Evolutionary conservation across 2,329 filamentous ascomycete species (phyloP).

Genomic region (Atkinsonella texensis): DNA sequence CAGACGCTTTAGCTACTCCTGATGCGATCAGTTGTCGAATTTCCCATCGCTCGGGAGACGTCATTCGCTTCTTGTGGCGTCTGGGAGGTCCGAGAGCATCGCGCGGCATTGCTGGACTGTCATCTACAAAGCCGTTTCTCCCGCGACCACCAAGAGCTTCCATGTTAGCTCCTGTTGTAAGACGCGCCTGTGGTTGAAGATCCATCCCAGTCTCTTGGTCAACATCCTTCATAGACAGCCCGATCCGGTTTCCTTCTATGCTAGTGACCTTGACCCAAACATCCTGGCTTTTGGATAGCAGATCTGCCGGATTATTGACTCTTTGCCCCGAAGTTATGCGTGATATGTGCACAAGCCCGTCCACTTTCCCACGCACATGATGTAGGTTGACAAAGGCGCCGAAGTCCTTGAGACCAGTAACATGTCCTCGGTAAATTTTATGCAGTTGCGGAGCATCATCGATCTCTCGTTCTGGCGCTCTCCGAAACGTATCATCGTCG

Average conservation of each 20-base stretch:
- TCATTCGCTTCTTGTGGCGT: slow-evolving; percentile 79
- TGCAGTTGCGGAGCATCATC: slow-evolving; percentile 71
- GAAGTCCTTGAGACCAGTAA: slow-evolving; percentile 91
- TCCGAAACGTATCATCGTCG: slow-evolving; percentile 48
- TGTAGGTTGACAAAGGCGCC: slow-evolving; percentile 90
- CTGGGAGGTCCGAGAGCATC: slow-evolving; percentile 31
- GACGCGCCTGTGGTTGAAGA: slow-evolving; percentile 60
- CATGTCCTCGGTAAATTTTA: slow-evolving; percentile 83
- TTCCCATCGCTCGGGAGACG: slow-evolving; percentile 94
- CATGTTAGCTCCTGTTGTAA: slow-evolving; percentile 86
- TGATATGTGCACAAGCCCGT: slow-evolving; percentile 89
- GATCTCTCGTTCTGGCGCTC: slow-evolving; percentile 57
- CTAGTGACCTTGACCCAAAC: slow-evolving; percentile 91
- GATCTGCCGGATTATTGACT: slow-evolving; percentile 83
- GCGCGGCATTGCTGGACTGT: slow-evolving; percentile 21
- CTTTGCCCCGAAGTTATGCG: slow-evolving; percentile 74
- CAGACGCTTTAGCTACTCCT: slow-evolving; percentile 80
- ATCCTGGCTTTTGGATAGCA: slow-evolving; percentile 66
- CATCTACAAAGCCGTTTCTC: slow-evolving; percentile 43
- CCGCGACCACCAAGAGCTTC: slow-evolving; percentile 59
- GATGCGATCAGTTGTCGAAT: slow-evolving; percentile 94
- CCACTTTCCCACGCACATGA: slow-evolving; percentile 76
- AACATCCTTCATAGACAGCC: slow-evolving; percentile 93
- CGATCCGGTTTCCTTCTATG: slow-evolving; percentile 70
- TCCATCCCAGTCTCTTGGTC: slow-evolving; percentile 83